phyloP scores from a whole-genome alignment of 768 basidiomycete species.

The Boletus speciosus region DNA sequence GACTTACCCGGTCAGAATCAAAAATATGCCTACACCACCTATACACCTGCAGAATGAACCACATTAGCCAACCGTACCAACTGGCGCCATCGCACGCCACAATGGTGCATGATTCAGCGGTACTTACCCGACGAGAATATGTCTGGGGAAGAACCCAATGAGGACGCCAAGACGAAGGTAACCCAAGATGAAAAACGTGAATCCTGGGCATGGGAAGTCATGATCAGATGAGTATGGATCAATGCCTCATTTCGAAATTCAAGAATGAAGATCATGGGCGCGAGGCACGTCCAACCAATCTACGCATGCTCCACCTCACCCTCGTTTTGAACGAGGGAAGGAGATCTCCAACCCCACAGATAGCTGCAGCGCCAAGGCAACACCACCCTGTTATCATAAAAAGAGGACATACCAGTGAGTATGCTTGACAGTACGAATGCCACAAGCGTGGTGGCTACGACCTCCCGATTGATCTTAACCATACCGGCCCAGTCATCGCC shows the following conservation, averaged over 20 bases:
- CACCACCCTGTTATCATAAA: background rate
- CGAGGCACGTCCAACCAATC: background rate
- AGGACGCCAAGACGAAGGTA: slow-evolving; percentile 77
- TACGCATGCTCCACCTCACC: background rate
- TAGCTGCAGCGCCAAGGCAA: background rate
- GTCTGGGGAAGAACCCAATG: slow-evolving; percentile 94
- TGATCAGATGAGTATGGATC: slow-evolving; percentile 9
- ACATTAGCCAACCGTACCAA: background rate
- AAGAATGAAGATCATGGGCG: background rate
- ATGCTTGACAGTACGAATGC: slow-evolving; percentile 85
- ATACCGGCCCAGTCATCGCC: slow-evolving; percentile 31
- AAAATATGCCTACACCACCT: slow-evolving; percentile 93
- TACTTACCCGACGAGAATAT: slow-evolving; percentile 88
- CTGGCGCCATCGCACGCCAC: background rate
- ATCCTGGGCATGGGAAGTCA: slow-evolving; percentile 11
- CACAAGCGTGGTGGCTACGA: slow-evolving; percentile 90
- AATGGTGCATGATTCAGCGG: background rate
- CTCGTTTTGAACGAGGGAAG: background rate
- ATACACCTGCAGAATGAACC: slow-evolving; percentile 53
- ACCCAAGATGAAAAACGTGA: slow-evolving; percentile 86
- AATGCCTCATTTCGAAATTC: slow-evolving; percentile 12
- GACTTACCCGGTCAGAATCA: slow-evolving; percentile 81
- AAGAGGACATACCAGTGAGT: slow-evolving; percentile 61
- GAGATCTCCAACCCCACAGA: background rate
- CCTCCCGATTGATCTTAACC: slow-evolving; percentile 58